These are phyloP conservation scores for Fusarium floridanum DNA, from an alignment of 2,329 filamentous ascomycete genomes.

Conservation along the genomic window DNA sequence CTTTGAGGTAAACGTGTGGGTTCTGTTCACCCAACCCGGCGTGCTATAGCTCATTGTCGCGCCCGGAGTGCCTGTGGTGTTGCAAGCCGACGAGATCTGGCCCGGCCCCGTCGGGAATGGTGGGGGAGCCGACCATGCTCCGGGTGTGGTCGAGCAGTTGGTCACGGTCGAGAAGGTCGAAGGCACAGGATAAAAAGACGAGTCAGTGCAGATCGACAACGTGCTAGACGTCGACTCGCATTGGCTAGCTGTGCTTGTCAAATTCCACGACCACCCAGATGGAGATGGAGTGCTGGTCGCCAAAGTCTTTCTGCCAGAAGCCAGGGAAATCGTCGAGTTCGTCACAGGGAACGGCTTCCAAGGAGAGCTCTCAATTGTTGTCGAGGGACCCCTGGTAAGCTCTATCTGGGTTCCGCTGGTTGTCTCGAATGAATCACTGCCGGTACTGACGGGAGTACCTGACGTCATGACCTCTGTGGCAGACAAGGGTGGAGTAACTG, in stretches of 20 bases:
- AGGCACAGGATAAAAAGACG: neutral
- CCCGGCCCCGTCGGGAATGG: constrained; percentile 14
- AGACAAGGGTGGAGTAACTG: constrained; percentile 6
- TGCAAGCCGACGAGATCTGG: constrained; percentile 37
- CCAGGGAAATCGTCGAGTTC: constrained; percentile 34
- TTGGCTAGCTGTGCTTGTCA: constrained; percentile 22
- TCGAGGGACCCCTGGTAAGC: constrained; percentile 22
- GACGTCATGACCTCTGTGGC: constrained; percentile 2
- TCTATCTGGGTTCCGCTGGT: constrained; percentile 1
- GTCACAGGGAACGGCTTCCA: constrained; percentile 18
- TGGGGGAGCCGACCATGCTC: constrained; percentile 18
- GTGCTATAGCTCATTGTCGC: constrained; percentile 23
- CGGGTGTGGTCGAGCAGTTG: constrained; percentile 22
- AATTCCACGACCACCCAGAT: constrained; percentile 10
- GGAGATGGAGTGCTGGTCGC: neutral
- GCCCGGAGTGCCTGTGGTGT: constrained; percentile 39
- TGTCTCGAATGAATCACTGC: constrained; percentile 8
- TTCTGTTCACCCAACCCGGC: constrained; percentile 36
- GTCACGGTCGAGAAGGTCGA: constrained; percentile 17
- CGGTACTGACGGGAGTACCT: constrained; percentile 1
- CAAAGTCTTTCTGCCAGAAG: constrained; percentile 18
- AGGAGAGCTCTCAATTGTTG: constrained; percentile 13
- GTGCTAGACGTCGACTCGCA: constrained; percentile 26
- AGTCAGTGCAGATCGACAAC: constrained; percentile 35
- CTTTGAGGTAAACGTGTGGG: constrained; percentile 19